Evolutionary conservation across 345 rosid genomes (phyloP).

Genomic region (Kernera saxatilis): DNA sequence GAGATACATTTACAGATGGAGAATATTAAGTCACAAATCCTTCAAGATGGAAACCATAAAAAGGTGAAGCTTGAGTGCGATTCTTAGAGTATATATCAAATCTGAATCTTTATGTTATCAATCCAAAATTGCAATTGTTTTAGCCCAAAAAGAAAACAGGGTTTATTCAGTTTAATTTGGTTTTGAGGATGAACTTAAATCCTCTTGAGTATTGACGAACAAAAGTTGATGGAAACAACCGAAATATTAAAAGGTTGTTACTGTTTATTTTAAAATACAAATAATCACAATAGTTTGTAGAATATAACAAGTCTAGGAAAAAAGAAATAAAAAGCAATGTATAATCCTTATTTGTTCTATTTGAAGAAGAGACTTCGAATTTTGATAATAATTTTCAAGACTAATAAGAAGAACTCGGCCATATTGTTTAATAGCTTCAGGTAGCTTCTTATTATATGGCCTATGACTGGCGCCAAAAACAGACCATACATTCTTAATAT

Average conservation of each 20-base stretch:
- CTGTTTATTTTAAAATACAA: not conserved
- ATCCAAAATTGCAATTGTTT: too few species aligned
- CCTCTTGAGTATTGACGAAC: too few species aligned
- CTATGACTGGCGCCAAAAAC: constrained; percentile 44
- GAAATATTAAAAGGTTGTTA: not conserved
- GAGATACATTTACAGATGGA: too few species aligned
- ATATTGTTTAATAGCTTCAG: constrained; percentile 38
- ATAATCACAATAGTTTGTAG: not conserved
- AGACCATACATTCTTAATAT: constrained; percentile 34
- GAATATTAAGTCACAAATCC: too few species aligned
- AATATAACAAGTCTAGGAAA: not conserved
- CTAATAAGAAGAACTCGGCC: constrained; percentile 31
- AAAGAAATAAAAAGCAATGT: not conserved
- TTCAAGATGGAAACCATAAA: too few species aligned
- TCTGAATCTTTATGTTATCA: too few species aligned
- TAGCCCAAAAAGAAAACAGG: too few species aligned
- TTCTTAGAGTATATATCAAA: too few species aligned
- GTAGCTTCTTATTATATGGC: constrained; percentile 45
- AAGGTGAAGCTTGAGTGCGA: too few species aligned
- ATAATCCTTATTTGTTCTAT: constrained; percentile 11
- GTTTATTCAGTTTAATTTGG: too few species aligned
- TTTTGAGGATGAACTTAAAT: too few species aligned
- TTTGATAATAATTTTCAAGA: constrained; percentile 33
- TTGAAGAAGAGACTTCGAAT: constrained; percentile 36
- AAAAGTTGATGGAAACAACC: too few species aligned